Evolutionary conservation across 75 land plant species (phyloP).

Genomic region (Pseudotsuga menziesii): DNA sequence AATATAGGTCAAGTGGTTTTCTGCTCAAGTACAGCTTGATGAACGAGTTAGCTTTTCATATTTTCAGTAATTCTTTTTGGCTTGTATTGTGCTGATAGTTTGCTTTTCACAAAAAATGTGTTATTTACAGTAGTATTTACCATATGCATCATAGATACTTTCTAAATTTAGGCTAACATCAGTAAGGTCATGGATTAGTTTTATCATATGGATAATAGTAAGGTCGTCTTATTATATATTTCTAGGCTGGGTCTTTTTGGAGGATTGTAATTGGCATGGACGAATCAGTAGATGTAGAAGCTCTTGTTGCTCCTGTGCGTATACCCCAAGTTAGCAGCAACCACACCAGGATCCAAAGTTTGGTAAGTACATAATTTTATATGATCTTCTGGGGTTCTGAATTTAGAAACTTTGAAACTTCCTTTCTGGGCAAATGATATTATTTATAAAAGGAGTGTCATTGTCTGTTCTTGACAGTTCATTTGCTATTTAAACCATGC

Average conservation of each 20-base stretch:
- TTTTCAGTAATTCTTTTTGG: slow-evolving; percentile 1
- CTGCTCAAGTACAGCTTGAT: background rate
- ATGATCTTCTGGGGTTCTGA: background rate
- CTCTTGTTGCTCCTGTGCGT: slow-evolving; percentile 1
- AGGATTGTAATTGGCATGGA: slow-evolving; percentile 7
- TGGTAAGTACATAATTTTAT: slow-evolving; percentile 3
- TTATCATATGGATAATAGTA: background rate
- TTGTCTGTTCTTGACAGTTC: background rate
- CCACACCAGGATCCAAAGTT: background rate
- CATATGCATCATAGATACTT: background rate
- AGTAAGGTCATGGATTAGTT: background rate
- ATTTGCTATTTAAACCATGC: background rate
- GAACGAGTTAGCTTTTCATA: background rate
- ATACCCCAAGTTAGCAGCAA: background rate
- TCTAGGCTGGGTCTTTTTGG: background rate
- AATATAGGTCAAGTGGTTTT: background rate
- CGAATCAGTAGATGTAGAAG: slow-evolving; percentile 6
- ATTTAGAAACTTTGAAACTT: background rate
- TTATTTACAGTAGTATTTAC: background rate
- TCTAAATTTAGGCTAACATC: background rate
- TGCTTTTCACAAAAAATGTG: background rate
- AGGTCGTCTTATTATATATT: no score
- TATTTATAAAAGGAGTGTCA: background rate
- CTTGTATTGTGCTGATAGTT: background rate
- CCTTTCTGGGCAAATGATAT: background rate